Conservation (phyloP, 352 stramenopile species). For the Phytophthora hibernalis region DNA sequence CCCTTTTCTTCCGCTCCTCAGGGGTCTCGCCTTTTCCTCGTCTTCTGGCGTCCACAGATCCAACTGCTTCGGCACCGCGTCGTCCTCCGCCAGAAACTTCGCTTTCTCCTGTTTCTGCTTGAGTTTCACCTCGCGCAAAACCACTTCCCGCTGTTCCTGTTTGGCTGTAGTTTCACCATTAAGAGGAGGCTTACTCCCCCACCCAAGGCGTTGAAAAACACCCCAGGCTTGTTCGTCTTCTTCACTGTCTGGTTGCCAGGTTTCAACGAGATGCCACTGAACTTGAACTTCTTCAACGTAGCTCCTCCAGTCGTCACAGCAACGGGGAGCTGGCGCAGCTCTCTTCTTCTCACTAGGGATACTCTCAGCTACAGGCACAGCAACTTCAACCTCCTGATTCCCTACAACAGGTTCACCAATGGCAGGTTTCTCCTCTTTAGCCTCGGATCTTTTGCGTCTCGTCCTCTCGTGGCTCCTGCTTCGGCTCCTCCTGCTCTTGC, state of each 20-base stretch:
- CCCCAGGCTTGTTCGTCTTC: conserved; percentile 29
- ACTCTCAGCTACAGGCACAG: neutral
- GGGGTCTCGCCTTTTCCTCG: conserved; percentile 67
- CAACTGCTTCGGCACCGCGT: conserved; percentile 72
- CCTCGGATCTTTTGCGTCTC: conserved; percentile 30
- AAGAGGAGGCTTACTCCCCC: conserved; percentile 14
- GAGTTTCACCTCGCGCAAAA: conserved; percentile 66
- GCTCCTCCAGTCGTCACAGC: conserved; percentile 21
- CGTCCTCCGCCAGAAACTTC: conserved; percentile 75
- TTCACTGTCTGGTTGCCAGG: conserved; percentile 13
- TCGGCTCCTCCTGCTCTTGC: conserved; percentile 29
- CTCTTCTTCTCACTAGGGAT: conserved; percentile 16
- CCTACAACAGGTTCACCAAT: conserved; percentile 4
- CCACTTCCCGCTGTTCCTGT: conserved; percentile 55
- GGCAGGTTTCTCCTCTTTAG: conserved; percentile 9
- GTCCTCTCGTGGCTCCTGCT: conserved; percentile 23
- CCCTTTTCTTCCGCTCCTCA: conserved; percentile 58
- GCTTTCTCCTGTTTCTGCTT: conserved; percentile 67
- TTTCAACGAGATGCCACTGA: conserved; percentile 76
- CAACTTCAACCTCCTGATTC: neutral
- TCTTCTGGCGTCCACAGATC: conserved; percentile 70
- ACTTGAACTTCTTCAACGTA: conserved; percentile 67
- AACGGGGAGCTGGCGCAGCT: neutral
- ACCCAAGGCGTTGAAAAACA: conserved; percentile 33
- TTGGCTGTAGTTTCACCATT: conserved; percentile 38